Percentiles rank a stretch among this genome's conserved stretches.
Conservation (phyloP, 2,329 filamentous ascomycete species). For the Neonectria ditissima region DNA sequence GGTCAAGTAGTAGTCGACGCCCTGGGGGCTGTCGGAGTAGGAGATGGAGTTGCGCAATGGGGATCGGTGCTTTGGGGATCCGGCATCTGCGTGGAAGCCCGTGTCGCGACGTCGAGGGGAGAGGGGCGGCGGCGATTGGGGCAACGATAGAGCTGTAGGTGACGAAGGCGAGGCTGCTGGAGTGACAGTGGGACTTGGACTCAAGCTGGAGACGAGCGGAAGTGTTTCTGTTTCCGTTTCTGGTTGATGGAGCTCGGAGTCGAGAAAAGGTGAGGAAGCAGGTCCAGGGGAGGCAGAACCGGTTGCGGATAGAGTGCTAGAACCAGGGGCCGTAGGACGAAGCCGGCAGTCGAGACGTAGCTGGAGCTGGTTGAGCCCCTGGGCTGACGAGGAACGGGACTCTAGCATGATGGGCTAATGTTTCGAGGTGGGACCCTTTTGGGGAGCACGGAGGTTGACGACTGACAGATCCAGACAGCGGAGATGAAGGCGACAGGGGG, state of each 20-base stretch:
- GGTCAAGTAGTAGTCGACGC: conserved; percentile 28
- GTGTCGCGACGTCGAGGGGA: conserved; percentile 40
- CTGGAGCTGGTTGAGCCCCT: conserved; percentile 40
- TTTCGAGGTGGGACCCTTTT: conserved; percentile 34
- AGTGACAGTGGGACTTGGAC: conserved; percentile 7
- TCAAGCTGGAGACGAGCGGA: conserved; percentile 9
- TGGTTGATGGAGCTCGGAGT: conserved; percentile 9
- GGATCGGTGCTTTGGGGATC: conserved; percentile 46
- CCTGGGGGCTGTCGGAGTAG: conserved; percentile 35
- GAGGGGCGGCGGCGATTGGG: conserved; percentile 34
- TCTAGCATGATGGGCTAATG: conserved; percentile 46
- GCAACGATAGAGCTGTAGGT: conserved; percentile 26
- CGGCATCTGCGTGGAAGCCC: conserved; percentile 43
- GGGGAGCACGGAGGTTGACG: conserved; percentile 15
- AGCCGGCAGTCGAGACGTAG: conserved; percentile 40
- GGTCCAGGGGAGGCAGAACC: conserved; percentile 22
- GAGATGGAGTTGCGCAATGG: conserved; percentile 48
- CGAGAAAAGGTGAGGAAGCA: conserved; percentile 10
- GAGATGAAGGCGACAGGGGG: conserved; percentile 19
- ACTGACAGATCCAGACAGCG: conserved; percentile 29
- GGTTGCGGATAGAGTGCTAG: conserved; percentile 27
- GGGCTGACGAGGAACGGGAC: conserved; percentile 28
- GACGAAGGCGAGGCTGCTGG: not conserved
- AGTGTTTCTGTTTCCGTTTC: conserved; percentile 25
- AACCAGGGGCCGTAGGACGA: conserved; percentile 33